Evolutionary conservation across 2,329 filamentous ascomycete genomes (phyloP).

Genomic region (Trichoderma breve): DNA sequence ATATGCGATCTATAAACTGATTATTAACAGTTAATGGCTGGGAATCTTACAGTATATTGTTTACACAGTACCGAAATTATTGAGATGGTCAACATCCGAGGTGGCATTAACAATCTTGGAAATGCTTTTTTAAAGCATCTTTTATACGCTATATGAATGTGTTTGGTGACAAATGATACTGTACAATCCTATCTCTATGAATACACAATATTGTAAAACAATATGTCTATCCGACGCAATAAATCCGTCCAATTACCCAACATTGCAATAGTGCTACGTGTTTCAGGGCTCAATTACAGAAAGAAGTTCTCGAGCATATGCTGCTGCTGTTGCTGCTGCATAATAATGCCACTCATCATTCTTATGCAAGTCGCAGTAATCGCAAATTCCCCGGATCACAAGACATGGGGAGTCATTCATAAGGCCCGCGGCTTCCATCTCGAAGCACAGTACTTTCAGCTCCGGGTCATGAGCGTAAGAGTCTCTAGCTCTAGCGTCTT

Average conservation of each 20-base stretch:
- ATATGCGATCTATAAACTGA: too few species aligned
- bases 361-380: conserved; percentile 19
- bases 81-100: too few species aligned
- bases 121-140: too few species aligned
- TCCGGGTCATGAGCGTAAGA: background rate
- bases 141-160: too few species aligned
- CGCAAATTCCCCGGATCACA: conserved; percentile 20
- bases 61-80: too few species aligned
- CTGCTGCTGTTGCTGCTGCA: background rate
- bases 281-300: background rate
- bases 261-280: background rate
- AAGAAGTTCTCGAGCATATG: background rate
- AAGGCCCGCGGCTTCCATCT: conserved; percentile 21
- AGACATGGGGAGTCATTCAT: conserved; percentile 17
- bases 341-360: conserved; percentile 9
- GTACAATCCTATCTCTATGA: too few species aligned
- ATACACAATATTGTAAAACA: too few species aligned
- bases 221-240: background rate
- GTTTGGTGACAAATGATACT: too few species aligned
- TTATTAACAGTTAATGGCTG: too few species aligned
- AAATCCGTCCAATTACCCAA: background rate
- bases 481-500: background rate
- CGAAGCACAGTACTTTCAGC: conserved; percentile 7
- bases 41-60: too few species aligned
- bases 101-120: too few species aligned